phyloP scores from a whole-genome alignment of 2,329 filamentous ascomycete species.

The Venturia nashicola region DNA sequence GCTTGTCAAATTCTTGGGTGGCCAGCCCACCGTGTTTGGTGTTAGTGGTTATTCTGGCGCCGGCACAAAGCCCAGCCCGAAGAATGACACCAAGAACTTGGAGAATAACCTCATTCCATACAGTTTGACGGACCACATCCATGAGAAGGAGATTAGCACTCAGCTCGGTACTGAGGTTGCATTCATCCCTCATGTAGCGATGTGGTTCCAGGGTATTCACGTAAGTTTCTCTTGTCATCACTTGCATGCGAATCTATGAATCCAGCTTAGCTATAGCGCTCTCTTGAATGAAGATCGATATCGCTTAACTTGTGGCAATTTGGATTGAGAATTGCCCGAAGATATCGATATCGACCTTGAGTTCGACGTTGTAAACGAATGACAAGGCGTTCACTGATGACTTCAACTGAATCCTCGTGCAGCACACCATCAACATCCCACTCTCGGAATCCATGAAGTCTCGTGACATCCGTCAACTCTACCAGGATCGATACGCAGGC shows the following conservation, averaged over 20 bases:
- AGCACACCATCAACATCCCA: constrained; percentile 81
- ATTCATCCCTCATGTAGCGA: constrained; percentile 90
- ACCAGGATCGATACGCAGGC: constrained; percentile 90
- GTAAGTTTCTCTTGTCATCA: not conserved
- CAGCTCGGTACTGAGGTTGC: constrained; percentile 65
- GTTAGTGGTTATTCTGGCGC: constrained; percentile 91
- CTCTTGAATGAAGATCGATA: not conserved
- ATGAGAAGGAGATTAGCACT: constrained; percentile 77
- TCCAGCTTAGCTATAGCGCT: no score
- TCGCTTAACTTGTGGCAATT: constrained; percentile 9
- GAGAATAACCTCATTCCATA: constrained; percentile 85
- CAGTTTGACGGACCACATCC: constrained; percentile 84
- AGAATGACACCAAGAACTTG: constrained; percentile 79
- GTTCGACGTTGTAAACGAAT: not conserved
- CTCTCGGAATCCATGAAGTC: constrained; percentile 77
- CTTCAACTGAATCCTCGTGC: not conserved
- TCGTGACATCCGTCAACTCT: constrained; percentile 84
- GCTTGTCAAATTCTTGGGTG: constrained; percentile 64
- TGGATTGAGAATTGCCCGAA: not conserved
- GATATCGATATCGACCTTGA: not conserved
- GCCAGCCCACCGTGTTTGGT: constrained; percentile 73
- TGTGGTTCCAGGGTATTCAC: constrained; percentile 93
- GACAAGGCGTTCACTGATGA: not conserved
- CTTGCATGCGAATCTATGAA: no score
- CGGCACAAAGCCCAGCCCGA: constrained; percentile 84